These are phyloP conservation scores for Onygenales sp. DNA, from an alignment of 2,329 filamentous ascomycete genomes.

Conservation along the genomic window DNA sequence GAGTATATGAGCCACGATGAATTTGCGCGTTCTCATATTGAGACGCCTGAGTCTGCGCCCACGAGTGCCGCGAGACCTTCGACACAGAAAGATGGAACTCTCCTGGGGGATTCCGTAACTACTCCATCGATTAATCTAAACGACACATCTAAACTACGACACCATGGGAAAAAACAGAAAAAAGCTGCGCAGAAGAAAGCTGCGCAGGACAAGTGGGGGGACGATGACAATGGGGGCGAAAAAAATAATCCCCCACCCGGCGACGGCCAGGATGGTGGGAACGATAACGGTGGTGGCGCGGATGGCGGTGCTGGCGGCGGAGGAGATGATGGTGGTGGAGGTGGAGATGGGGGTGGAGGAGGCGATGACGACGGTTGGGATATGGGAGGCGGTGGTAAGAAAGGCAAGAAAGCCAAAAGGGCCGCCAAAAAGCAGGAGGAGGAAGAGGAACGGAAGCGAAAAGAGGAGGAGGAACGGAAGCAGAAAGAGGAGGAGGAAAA, in stretches of 20 bases:
- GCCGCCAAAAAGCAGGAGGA: slow-evolving; percentile 6
- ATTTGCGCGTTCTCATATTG: background rate
- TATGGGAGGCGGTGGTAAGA: slow-evolving; percentile 6
- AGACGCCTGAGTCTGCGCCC: background rate
- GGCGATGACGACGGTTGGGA: slow-evolving; percentile 8
- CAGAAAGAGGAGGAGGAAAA: slow-evolving; percentile 3
- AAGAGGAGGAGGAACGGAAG: slow-evolving; percentile 1
- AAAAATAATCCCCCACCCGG: slow-evolving; percentile 6
- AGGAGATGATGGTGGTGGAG: slow-evolving; percentile 1
- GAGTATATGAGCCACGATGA: slow-evolving; percentile 22
- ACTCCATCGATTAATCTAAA: slow-evolving; percentile 7
- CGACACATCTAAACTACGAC: slow-evolving; percentile 9
- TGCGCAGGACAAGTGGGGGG: slow-evolving; percentile 1
- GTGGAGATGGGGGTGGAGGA: slow-evolving; percentile 3
- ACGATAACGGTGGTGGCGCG: slow-evolving; percentile 3
- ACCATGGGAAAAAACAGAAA: slow-evolving; percentile 8
- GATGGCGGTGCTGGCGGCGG: slow-evolving; percentile 3
- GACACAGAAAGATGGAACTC: background rate
- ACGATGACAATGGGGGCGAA: background rate
- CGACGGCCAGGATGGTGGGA: slow-evolving; percentile 2
- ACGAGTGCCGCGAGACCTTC: background rate
- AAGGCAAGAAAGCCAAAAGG: slow-evolving; percentile 11
- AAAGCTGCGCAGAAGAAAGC: slow-evolving; percentile 4
- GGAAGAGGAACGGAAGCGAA: slow-evolving; percentile 4
- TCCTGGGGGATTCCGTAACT: background rate